Base-by-base conservation (phyloP, 352 stramenopile species). In the Phytophthora citrophthora region DNA sequence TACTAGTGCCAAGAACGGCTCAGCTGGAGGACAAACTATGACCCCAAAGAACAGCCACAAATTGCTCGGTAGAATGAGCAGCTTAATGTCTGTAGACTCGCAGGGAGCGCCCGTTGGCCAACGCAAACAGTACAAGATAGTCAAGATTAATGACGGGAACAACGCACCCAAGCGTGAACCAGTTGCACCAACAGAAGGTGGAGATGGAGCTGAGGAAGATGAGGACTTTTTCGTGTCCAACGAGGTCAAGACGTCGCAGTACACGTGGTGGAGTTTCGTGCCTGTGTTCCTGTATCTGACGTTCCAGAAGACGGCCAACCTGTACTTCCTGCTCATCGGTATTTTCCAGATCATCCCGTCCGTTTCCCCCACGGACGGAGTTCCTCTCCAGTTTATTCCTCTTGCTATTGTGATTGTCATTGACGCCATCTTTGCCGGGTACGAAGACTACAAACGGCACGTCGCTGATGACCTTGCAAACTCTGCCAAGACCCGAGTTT, bases 251-350 rank as follows among this genome's bases (percentile, higher is more conserved):
- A 96, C 89, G 39, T 92, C 84, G 13, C 77, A 96, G 72, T 96
- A 95, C 65, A 94, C 88, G 58, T 94, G 84, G 86, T 96, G 87
- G 87, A 94, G 79, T 59, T 95, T 96, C 61, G 74, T 92, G 20
- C 89, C 89, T 0, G 84, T 96, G 39, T 96, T 96, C 45, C 63
- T 96, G 16, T 95, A 93, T 46, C 53, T 93, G 32, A 93, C 84
- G 32, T 96, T 96, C 71, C 81, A 91, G 68, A 95, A 95, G 75
- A 94, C 84, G 0, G 89, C 89, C 23, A 95, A 96, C 59, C 45
- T 96, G 55, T 96, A 96, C 62, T 96, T 96, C 54, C 51, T 96
- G 34, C 72, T 93, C 11, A 94, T 96, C 55, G 86, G 85, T n/a
- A 90, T 96, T 44, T 90, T 96, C 64, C 86, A 96, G 66, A 81